Evolutionary conservation across 306 rosid genomes (phyloP).

Genomic region (Rubus parviflorus): DNA sequence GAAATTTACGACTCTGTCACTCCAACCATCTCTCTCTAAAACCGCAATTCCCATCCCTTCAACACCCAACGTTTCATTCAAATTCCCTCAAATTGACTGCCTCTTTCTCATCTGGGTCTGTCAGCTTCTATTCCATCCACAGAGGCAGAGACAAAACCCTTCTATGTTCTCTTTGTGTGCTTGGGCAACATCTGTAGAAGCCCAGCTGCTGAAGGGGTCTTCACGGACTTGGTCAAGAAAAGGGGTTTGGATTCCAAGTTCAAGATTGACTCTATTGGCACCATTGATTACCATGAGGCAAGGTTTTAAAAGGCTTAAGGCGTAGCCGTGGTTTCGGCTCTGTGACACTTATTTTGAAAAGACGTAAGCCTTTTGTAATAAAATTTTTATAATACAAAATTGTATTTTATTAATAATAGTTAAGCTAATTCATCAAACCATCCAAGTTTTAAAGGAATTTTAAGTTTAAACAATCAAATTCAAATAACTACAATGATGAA

Average conservation of each 20-base stretch:
- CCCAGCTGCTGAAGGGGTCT: conserved; percentile 96
- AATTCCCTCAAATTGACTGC: conserved; percentile 24
- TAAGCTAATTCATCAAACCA: no score
- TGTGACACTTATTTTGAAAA: no score
- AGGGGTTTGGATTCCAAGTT: conserved; percentile 59
- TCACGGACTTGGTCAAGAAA: conserved; percentile 67
- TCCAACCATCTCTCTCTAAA: conserved; percentile 18
- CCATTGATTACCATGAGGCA: conserved; percentile 74
- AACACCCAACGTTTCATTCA: conserved; percentile 9
- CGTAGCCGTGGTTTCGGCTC: no score
- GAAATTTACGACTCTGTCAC: conserved; percentile 56
- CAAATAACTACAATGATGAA: no score
- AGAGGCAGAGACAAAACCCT: conserved; percentile 45
- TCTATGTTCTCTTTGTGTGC: conserved; percentile 78
- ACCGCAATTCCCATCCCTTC: conserved; percentile 24
- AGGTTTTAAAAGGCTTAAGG: no score
- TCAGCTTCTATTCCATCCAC: conserved; percentile 44
- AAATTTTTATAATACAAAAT: no score
- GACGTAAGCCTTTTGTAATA: no score
- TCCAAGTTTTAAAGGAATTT: no score
- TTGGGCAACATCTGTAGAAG: conserved; percentile 90
- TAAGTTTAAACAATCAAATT: no score
- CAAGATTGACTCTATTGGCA: conserved; percentile 80
- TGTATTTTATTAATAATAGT: no score
- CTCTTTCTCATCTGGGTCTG: conserved; percentile 33